phyloP scores from a whole-genome alignment of 106 monocot species.

The Allium cepa region DNA sequence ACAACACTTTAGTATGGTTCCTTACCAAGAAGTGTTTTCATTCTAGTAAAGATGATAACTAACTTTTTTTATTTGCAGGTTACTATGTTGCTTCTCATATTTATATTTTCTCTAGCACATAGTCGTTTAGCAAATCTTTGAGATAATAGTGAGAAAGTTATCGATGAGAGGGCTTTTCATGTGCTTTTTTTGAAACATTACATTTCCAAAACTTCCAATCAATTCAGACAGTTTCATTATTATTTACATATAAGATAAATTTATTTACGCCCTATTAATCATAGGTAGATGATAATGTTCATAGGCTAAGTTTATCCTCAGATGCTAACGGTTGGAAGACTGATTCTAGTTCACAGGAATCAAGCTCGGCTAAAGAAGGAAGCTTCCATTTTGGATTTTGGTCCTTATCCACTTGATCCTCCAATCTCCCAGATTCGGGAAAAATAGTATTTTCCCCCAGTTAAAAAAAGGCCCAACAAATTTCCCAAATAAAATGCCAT shows the following conservation, averaged over 20 bases:
- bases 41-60: background rate
- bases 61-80: constrained; percentile 38
- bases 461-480: too few species aligned
- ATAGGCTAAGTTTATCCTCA: constrained; percentile 26
- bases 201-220: too few species aligned
- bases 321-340: constrained; percentile 26
- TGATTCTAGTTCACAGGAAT: constrained; percentile 26
- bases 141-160: constrained; percentile 65
- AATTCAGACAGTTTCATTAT: too few species aligned
- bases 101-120: constrained; percentile 71
- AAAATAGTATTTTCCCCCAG: too few species aligned
- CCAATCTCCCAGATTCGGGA: too few species aligned
- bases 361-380: constrained; percentile 33
- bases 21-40: too few species aligned
- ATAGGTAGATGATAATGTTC: background rate
- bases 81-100: constrained; percentile 51
- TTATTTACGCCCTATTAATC: too few species aligned
- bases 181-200: constrained; percentile 49
- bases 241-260: too few species aligned
- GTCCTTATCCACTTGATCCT: too few species aligned
- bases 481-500: too few species aligned
- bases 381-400: constrained; percentile 66
- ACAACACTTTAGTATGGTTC: too few species aligned
- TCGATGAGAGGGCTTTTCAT: constrained; percentile 80
- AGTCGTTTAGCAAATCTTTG: constrained; percentile 88